These are phyloP conservation scores for Salvia rosmarinus DNA, from an alignment of 257 asterid genomes.

Conservation along the genomic window DNA sequence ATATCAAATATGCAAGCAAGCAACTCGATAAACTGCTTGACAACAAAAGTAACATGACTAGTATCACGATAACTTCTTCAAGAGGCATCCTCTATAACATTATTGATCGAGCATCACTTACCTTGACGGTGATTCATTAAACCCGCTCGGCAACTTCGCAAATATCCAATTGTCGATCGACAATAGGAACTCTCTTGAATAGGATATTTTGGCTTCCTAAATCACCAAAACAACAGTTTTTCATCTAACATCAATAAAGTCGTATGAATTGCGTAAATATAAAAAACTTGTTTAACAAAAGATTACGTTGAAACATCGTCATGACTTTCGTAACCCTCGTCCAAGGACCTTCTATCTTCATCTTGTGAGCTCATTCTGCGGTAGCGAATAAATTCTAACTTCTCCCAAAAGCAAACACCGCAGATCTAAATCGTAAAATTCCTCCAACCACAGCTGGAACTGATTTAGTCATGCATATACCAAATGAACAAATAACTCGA, in stretches of 20 bases:
- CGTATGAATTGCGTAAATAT: not conserved
- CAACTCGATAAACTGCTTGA: constrained; percentile 10
- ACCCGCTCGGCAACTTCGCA: constrained; percentile 78
- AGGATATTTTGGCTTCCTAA: constrained; percentile 64
- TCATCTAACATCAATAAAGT: constrained; percentile 7
- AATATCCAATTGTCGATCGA: constrained; percentile 63
- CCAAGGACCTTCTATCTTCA: constrained; percentile 52
- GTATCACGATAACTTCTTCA: not conserved
- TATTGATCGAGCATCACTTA: constrained; percentile 31
- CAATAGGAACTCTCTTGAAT: constrained; percentile 71
- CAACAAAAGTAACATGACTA: not conserved
- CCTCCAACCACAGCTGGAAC: constrained; percentile 35
- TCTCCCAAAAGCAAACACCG: constrained; percentile 35
- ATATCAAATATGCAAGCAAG: constrained; percentile 26
- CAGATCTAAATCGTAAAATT: constrained; percentile 37
- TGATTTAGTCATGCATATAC: constrained; percentile 18
- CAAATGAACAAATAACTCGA: constrained; percentile 25
- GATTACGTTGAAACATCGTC: constrained; percentile 49
- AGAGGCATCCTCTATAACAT: constrained; percentile 14
- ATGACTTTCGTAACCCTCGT: constrained; percentile 37
- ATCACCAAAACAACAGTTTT: constrained; percentile 37
- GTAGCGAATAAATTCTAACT: constrained; percentile 20
- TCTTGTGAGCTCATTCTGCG: constrained; percentile 71
- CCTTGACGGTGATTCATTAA: constrained; percentile 62
- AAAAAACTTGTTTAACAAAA: constrained; percentile 29